Evolutionary conservation across 148 eudicot genomes (phyloP), one percentile per base, ranked within the genome.

Genomic region (Diospyros kaki): DNA sequence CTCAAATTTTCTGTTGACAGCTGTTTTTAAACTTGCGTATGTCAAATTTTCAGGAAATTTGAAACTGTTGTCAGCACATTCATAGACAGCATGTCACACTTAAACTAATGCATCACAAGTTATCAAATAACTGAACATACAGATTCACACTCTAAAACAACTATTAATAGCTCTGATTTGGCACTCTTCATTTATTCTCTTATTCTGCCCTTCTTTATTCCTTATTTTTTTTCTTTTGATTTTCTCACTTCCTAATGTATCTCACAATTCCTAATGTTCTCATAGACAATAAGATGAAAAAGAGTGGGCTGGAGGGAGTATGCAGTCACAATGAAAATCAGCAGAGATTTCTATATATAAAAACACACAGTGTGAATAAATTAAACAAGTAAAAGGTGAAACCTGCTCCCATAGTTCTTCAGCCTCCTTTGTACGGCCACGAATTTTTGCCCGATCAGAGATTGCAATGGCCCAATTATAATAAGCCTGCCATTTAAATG

Each of bases 381-480:
- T 9, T 12, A 17, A 66, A 44, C 12, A 77, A 18, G 11, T 43
- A 55, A 72, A 43, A 66, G 15, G 7, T 18, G 14, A 28, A 50
- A 92, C 98, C 97, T 92, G 97, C 84, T 92, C 90, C 98, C 98
- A 94, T 65, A 94, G 73, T 69, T 92, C 97, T 84, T 94, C 98
- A 76, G 97, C 98, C 87, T 94, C 96, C 86, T 87, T 94, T 45
- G 98, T 94, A 64, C 97, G 93, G 64, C 98, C 98, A 75, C 97
- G 93, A 86, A 92, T 89, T 86, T 92, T 92, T 52, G 98, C 98
- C 73, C 97, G 92, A 77, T 94, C 98, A 76, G 97, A 94, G 63
- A 94, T 94, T 75, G 97, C 97, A 78, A 94, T 94, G 68, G 98
- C 98, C 97, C 98, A 86, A 73, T 89, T 89, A 79, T 89, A 89